Percentiles rank a stretch among this genome's conserved stretches.
Evolutionary conservation across 2,329 filamentous ascomycete genomes (phyloP).

Genomic region (Stagonosporopsis vannaccii): DNA sequence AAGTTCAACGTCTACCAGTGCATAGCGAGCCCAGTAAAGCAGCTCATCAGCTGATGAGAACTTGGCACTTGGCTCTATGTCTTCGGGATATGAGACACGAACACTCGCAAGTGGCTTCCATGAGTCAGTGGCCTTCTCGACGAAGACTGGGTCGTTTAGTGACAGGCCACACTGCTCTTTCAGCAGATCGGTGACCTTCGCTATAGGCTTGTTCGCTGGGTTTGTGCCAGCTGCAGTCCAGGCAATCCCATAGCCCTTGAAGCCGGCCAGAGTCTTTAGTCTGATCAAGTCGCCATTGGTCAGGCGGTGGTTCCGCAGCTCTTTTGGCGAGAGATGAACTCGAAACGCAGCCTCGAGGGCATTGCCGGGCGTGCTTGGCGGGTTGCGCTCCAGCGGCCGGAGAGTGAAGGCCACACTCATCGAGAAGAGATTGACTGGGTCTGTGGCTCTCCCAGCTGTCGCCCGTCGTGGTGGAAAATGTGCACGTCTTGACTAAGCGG

Average conservation of each 20-base stretch:
- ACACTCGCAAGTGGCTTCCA: slow-evolving; percentile 43
- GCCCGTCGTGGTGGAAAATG: slow-evolving; percentile 20
- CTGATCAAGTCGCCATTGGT: slow-evolving; percentile 66
- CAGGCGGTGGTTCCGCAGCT: slow-evolving; percentile 63
- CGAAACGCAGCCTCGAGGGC: slow-evolving; percentile 65
- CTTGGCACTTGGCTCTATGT: slow-evolving; percentile 26
- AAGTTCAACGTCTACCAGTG: slow-evolving; percentile 66
- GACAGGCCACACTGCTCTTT: slow-evolving; percentile 76
- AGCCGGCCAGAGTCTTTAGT: slow-evolving; percentile 54
- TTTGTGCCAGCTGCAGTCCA: slow-evolving; percentile 63
- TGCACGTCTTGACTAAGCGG: slow-evolving; percentile 31
- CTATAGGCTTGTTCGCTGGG: slow-evolving; percentile 47
- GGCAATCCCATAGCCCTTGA: slow-evolving; percentile 65
- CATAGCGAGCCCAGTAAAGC: slow-evolving; percentile 38
- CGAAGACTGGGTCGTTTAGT: slow-evolving; percentile 62
- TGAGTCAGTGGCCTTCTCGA: slow-evolving; percentile 58
- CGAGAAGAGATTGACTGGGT: neutral
- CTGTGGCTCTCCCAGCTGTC: neutral
- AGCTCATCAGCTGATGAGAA: slow-evolving; percentile 39
- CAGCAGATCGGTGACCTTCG: slow-evolving; percentile 74
- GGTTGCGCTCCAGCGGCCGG: slow-evolving; percentile 60
- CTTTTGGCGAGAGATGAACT: slow-evolving; percentile 64
- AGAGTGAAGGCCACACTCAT: slow-evolving; percentile 57
- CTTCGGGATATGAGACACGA: slow-evolving; percentile 31
- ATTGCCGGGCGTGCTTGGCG: slow-evolving; percentile 53